Evolutionary conservation across 2,329 filamentous ascomycete genomes (phyloP).

Genomic region (Penicillium vulpinum): DNA sequence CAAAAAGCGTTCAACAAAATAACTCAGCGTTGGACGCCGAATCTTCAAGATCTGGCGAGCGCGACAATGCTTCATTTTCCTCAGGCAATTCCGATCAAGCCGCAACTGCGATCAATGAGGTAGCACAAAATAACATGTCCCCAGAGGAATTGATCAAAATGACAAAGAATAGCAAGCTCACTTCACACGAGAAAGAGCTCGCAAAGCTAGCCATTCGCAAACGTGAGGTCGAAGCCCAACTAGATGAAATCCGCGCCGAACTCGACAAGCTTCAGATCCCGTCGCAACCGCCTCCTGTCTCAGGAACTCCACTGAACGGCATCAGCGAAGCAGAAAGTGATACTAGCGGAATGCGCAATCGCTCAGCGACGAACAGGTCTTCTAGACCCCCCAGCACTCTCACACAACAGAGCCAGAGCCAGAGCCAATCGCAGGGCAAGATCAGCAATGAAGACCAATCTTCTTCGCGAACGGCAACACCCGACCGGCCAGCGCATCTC

Average conservation of each 20-base stretch:
- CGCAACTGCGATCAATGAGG: conserved; percentile 20
- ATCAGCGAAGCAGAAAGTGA: conserved; percentile 22
- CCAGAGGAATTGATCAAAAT: conserved; percentile 28
- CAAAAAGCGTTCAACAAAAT: neutral
- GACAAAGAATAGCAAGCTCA: conserved; percentile 34
- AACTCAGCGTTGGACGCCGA: neutral
- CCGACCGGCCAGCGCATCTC: conserved; percentile 23
- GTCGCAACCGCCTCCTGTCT: conserved; percentile 3
- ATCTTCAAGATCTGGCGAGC: conserved; percentile 7
- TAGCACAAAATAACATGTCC: conserved; percentile 21
- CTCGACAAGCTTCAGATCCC: conserved; percentile 31
- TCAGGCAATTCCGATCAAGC: conserved; percentile 22
- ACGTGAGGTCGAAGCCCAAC: conserved; percentile 39
- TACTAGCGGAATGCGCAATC: conserved; percentile 19
- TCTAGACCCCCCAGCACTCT: conserved; percentile 14
- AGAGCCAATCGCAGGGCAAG: conserved; percentile 5
- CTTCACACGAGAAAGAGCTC: conserved; percentile 45
- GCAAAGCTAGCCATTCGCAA: conserved; percentile 45
- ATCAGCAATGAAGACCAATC: conserved; percentile 18
- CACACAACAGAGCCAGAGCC: conserved; percentile 25
- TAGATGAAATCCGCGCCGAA: conserved; percentile 39
- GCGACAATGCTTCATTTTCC: conserved; percentile 18
- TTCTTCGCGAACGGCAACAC: conserved; percentile 5
- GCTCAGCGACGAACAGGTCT: conserved; percentile 20
- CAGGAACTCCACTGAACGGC: conserved; percentile 8